These are phyloP conservation scores for Protomyces pachydermus DNA, from an alignment of 1,139 yeast species.

Conservation along the genomic window DNA sequence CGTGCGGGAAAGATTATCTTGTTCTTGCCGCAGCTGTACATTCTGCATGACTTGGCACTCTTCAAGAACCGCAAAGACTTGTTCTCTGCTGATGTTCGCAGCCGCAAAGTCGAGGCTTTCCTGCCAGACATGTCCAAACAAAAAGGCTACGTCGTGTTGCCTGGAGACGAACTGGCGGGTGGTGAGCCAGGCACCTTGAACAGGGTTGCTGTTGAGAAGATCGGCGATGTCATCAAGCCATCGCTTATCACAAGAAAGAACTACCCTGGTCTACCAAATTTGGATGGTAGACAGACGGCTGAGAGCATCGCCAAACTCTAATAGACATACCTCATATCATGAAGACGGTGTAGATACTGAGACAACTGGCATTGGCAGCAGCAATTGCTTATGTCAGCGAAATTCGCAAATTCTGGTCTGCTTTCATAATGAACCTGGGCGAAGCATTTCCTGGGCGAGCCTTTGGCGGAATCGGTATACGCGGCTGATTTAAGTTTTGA, in stretches of 20 bases:
- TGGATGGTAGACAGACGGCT: not conserved
- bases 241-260: not conserved
- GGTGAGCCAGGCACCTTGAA: constrained; percentile 5
- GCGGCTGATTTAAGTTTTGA: not conserved
- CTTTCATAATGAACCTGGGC: too few relatives aligned
- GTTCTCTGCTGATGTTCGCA: not conserved
- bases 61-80: not conserved
- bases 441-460: too few relatives aligned
- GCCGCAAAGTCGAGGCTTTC: constrained; percentile 2
- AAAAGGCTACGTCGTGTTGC: constrained; percentile 6
- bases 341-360: too few relatives aligned
- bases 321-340: not conserved
- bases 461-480: not conserved
- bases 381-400: not conserved
- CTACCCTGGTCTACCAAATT: not conserved
- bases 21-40: constrained; percentile 18
- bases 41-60: constrained; percentile 19
- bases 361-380: not conserved
- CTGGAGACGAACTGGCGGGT: constrained; percentile 19
- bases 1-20: constrained; percentile 10
- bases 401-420: not conserved
- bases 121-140: constrained; percentile 5
- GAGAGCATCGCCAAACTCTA: not conserved
- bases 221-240: not conserved
- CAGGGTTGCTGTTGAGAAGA: constrained; percentile 1